Evolutionary conservation across 257 asterid species (phyloP).

Genomic region (Nicotiana tomentosiformis): DNA sequence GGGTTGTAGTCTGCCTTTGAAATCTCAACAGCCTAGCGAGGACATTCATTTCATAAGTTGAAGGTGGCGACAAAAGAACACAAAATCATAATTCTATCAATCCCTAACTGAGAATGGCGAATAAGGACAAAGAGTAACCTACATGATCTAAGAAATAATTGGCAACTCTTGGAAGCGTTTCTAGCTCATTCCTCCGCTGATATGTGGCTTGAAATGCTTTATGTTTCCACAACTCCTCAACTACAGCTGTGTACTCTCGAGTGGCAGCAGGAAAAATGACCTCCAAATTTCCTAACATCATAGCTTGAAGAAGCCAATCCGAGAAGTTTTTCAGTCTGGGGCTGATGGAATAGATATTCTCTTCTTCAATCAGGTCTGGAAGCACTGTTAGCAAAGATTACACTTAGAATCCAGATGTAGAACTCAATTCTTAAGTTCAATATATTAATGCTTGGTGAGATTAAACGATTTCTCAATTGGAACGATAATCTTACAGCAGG

Average conservation of each 20-base stretch:
- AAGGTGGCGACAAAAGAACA: background rate
- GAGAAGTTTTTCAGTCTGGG: slow-evolving; percentile 60
- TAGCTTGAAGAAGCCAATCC: slow-evolving; percentile 63
- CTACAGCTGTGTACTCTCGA: slow-evolving; percentile 60
- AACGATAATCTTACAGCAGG: background rate
- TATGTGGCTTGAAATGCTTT: slow-evolving; percentile 74
- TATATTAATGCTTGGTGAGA: background rate
- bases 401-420: slow-evolving; percentile 12
- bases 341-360: slow-evolving; percentile 41
- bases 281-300: slow-evolving; percentile 72
- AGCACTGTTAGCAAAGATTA: slow-evolving; percentile 30
- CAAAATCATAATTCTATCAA: background rate
- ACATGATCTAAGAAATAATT: slow-evolving; percentile 82
- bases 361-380: slow-evolving; percentile 37
- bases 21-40: slow-evolving; percentile 68
- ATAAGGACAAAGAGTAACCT: slow-evolving; percentile 7
- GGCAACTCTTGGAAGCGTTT: slow-evolving; percentile 62
- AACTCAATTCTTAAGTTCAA: background rate
- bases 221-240: slow-evolving; percentile 73
- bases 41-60: slow-evolving; percentile 11
- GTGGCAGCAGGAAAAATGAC: slow-evolving; percentile 84
- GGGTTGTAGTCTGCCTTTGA: slow-evolving; percentile 74
- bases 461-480: background rate
- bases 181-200: slow-evolving; percentile 61
- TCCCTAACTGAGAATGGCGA: background rate